Evolutionary conservation across 768 basidiomycete species (phyloP), one percentile per base, ranked within the genome.

Genomic region (Pleurotus sapidus): DNA sequence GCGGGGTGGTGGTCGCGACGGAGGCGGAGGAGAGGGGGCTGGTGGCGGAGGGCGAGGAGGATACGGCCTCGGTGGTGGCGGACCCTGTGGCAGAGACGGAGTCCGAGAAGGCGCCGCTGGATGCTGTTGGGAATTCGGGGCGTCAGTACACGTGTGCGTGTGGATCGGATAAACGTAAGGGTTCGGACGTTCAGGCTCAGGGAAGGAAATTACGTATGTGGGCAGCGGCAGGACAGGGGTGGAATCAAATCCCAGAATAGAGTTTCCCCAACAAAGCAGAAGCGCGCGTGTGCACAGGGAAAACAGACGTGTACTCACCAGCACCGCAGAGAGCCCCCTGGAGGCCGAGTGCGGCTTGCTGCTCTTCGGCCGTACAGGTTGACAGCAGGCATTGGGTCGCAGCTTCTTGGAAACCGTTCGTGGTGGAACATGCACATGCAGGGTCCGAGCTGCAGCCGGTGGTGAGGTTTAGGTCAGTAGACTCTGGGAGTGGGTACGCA

Each of bases 291-390:
- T 18, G 3, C 17, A 24, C 14, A 40, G 38, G 38, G 9, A n/a
- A n/a, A 50, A 17, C n/a, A 50, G 27, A 50, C 15, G 23, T 18
- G 11, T 12, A 38, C 51, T 15, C n/a, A 53, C 51, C 51, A 39
- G 37, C 51, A 25, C 51, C 51, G 37, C 51, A 53, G n/a, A 53
- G 23, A 42, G 51, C 51, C 14, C 7, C 17, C 7, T 53, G 51
- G 11, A 53, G 38, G 42, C 51, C 51, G 12, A 53, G 51, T 2
- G 51, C 51, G 40, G 51, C 39, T 25, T 53, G 51, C 25, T 43
- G 51, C 11, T 53, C 51, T 11, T n/a, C 51, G 8, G 51, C 12
- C 7, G 51, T 39, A 23, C 51, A 53, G 15, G n/a, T 12, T 8
- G 12, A 6, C 5, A 20, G 37, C 7, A 50, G 23, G 20, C 51